Percentiles rank a stretch among this genome's conserved stretches.
Evolutionary conservation across 1,139 yeast genomes (phyloP).

Genomic region (Geotrichum europaeum): DNA sequence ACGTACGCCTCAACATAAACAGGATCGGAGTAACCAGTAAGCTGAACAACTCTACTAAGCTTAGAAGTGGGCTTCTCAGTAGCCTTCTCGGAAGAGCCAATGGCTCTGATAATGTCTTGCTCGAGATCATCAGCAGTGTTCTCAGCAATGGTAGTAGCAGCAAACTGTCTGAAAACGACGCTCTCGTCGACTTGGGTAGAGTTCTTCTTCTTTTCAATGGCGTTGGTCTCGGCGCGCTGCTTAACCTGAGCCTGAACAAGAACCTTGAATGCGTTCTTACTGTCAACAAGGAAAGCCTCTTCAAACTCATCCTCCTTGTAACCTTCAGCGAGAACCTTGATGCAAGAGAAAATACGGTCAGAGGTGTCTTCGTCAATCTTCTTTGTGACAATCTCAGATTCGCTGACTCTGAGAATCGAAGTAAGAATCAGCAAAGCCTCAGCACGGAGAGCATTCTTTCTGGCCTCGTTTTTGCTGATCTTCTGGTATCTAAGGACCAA

Average conservation of each 20-base stretch:
- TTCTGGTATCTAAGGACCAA: constrained; percentile 72
- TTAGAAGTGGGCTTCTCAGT: constrained; percentile 63
- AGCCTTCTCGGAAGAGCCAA: constrained; percentile 41
- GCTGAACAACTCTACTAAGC: constrained; percentile 80
- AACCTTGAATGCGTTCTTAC: constrained; percentile 71
- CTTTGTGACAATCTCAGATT: constrained; percentile 64
- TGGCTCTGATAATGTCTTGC: constrained; percentile 38
- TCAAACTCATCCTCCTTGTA: constrained; percentile 48
- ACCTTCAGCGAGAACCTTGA: constrained; percentile 69
- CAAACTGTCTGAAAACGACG: constrained; percentile 76
- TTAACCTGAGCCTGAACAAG: constrained; percentile 49
- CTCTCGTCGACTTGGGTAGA: constrained; percentile 83
- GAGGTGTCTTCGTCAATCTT: constrained; percentile 92
- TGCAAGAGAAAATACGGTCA: constrained; percentile 82
- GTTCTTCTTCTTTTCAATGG: constrained; percentile 56
- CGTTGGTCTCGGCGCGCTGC: constrained; percentile 52
- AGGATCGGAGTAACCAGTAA: constrained; percentile 97
- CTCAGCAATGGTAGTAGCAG: constrained; percentile 37
- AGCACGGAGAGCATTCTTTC: constrained; percentile 80
- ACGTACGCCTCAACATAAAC: constrained; percentile 97
- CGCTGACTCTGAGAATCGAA: constrained; percentile 84
- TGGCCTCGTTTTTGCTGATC: constrained; percentile 45
- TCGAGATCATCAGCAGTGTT: constrained; percentile 31
- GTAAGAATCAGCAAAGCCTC: constrained; percentile 93
- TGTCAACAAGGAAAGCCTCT: constrained; percentile 77